These are phyloP conservation scores for Ilex aquifolium DNA, from an alignment of 257 asterid genomes.

Conservation along the genomic window DNA sequence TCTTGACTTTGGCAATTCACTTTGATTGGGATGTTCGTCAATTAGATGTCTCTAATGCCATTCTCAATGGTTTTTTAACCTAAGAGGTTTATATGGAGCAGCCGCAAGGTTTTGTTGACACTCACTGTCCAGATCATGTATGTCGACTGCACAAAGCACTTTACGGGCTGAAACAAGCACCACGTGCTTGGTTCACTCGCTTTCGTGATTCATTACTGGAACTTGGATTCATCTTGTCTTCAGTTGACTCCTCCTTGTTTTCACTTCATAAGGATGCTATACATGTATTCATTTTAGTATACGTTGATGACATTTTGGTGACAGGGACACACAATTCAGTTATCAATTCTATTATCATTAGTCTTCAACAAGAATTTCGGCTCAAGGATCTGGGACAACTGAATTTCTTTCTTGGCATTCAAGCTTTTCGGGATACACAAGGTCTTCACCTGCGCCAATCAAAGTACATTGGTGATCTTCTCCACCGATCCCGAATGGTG, in stretches of 20 bases:
- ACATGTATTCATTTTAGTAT: too few relatives aligned
- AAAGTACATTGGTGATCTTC: background rate
- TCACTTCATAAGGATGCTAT: background rate
- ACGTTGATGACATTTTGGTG: too few relatives aligned
- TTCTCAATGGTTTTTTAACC: too few relatives aligned
- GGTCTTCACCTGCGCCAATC: background rate
- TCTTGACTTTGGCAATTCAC: too few relatives aligned
- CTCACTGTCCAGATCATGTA: background rate
- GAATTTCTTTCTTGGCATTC: background rate
- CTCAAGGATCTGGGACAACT: background rate
- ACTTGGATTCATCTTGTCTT: background rate
- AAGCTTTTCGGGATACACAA: background rate
- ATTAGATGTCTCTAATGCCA: too few relatives aligned
- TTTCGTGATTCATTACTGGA: too few relatives aligned
- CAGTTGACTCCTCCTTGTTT: background rate
- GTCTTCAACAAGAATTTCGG: background rate
- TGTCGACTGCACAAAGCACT: background rate
- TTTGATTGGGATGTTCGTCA: too few relatives aligned
- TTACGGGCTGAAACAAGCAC: too few relatives aligned
- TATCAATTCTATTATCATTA: background rate
- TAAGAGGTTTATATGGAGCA: too few relatives aligned
- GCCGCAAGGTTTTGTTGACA: too few relatives aligned
- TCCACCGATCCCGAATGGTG: background rate
- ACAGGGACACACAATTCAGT: too few relatives aligned
- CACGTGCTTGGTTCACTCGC: too few relatives aligned